These are phyloP conservation scores for Flaveria sonorensis DNA, from an alignment of 129 eudicot genomes.

Conservation along the genomic window DNA sequence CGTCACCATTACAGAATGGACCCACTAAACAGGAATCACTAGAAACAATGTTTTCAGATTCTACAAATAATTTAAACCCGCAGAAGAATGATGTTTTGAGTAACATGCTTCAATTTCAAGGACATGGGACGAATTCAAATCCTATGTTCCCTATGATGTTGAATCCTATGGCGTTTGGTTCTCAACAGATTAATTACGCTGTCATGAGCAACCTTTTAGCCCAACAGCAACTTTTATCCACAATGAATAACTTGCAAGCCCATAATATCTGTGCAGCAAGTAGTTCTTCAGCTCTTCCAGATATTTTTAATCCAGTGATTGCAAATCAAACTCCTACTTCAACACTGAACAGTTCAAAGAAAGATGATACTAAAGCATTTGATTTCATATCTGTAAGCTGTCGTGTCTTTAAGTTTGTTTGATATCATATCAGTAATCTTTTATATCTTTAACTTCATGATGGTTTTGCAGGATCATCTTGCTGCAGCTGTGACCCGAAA, in stretches of 20 bases:
- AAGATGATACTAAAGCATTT: conserved; percentile 85
- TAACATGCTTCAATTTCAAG: conserved; percentile 52
- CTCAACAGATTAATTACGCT: conserved; percentile 67
- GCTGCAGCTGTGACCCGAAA: conserved; percentile 84
- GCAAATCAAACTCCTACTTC: conserved; percentile 62
- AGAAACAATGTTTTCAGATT: conserved; percentile 36
- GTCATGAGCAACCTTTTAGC: conserved; percentile 71
- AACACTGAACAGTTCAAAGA: conserved; percentile 69
- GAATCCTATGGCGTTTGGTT: conserved; percentile 61
- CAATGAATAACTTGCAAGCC: conserved; percentile 72
- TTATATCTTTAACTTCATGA: background rate
- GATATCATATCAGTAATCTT: conserved; percentile 1
- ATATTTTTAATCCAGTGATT: conserved; percentile 70
- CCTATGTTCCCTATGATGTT: conserved; percentile 61
- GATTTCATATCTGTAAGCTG: conserved; percentile 92
- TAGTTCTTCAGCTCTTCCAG: conserved; percentile 63
- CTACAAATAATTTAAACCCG: conserved; percentile 37
- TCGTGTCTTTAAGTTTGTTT: conserved; percentile 8
- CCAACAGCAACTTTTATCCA: conserved; percentile 77
- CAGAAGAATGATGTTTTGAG: conserved; percentile 46
- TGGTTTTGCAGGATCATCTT: conserved; percentile 87
- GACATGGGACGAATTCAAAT: conserved; percentile 46
- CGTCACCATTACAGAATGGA: conserved; percentile 40
- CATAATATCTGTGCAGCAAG: conserved; percentile 45
- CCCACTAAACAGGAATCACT: conserved; percentile 11